Evolutionary conservation across 2,329 filamentous ascomycete genomes (phyloP).

Genomic region (Cladosporium oxysporum): DNA sequence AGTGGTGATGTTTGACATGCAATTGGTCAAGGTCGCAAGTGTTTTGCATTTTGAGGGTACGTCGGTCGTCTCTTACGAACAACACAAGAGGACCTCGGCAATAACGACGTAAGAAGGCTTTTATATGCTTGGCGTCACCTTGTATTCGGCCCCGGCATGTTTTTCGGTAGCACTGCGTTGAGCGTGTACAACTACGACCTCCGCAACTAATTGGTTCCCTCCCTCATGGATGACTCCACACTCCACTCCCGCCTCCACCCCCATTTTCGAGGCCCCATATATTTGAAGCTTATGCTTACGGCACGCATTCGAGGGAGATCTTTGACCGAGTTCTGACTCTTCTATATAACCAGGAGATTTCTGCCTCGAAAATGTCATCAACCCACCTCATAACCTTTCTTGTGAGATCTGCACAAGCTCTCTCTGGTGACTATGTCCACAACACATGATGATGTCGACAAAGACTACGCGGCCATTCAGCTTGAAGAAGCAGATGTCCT

Average conservation of each 20-base stretch:
- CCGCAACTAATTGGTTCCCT: neutral
- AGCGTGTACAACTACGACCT: neutral
- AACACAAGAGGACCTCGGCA: neutral
- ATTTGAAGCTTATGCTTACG: neutral
- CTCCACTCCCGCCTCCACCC: no score
- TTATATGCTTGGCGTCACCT: neutral
- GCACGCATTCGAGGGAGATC: neutral
- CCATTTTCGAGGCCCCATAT: neutral
- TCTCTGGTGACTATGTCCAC: neutral
- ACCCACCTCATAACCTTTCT: neutral
- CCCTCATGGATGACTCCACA: neutral
- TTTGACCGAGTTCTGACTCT: neutral
- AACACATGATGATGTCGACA: neutral
- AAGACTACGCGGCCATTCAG: neutral
- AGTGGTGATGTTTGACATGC: neutral
- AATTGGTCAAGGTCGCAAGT: neutral
- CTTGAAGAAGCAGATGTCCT: neutral
- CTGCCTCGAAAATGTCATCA: neutral
- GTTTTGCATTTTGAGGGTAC: neutral
- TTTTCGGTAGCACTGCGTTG: neutral
- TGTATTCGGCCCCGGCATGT: neutral
- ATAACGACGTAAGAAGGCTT: neutral
- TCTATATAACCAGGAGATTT: neutral
- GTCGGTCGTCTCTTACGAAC: neutral
- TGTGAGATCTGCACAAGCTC: neutral